phyloP scores from a whole-genome alignment of 345 rosid genomes.

The Linum usitatissimum region DNA sequence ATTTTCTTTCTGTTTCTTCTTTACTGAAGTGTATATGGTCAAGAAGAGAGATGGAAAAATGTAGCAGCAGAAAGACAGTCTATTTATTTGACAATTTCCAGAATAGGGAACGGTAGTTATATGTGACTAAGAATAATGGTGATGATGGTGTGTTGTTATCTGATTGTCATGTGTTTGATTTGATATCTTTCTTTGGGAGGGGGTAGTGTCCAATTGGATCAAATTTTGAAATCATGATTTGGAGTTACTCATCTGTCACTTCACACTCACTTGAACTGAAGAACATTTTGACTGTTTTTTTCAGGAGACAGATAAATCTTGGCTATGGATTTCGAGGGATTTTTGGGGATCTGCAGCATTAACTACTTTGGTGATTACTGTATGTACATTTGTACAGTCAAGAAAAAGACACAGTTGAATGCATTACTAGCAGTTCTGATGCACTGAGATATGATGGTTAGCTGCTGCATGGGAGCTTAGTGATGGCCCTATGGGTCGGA shows the following conservation, averaged over 20 bases:
- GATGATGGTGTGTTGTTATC: constrained; percentile 27
- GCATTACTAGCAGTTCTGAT: no score
- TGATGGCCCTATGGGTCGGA: no score
- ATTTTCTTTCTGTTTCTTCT: no score
- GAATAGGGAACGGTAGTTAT: neutral
- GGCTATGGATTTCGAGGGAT: neutral
- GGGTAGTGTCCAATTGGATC: constrained; percentile 21
- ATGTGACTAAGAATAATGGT: neutral
- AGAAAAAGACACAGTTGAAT: no score
- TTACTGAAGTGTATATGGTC: no score
- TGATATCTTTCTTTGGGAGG: constrained; percentile 16
- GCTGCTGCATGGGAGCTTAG: no score
- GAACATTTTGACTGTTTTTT: neutral
- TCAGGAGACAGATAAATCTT: neutral
- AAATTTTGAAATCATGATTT: constrained; percentile 23
- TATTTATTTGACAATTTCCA: no score
- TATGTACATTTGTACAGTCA: neutral
- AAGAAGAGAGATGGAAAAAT: neutral
- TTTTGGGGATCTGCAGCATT: neutral
- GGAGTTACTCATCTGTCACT: constrained; percentile 30
- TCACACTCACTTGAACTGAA: neutral
- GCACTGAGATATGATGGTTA: no score
- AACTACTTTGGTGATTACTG: neutral
- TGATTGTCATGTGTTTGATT: constrained; percentile 14
- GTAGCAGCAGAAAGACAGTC: neutral